Conservation (phyloP, 192 early-diverging fungal species). For the Kickxella alabastrina region DNA sequence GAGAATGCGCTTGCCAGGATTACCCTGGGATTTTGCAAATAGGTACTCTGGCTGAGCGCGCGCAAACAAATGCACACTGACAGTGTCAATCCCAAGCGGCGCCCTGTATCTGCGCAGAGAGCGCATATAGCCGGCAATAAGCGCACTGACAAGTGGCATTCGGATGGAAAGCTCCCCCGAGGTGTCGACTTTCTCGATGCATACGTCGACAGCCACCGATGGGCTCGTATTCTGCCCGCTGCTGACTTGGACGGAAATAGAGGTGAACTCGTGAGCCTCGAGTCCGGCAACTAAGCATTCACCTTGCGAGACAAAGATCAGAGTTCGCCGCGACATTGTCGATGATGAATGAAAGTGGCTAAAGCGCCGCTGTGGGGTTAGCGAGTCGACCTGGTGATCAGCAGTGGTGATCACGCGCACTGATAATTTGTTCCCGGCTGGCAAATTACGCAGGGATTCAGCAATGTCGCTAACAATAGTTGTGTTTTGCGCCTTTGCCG, state of each 20-base stretch:
- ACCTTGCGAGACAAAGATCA: slow-evolving; percentile 32
- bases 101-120: slow-evolving; percentile 25
- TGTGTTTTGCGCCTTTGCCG: no score
- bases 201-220: slow-evolving; percentile 22
- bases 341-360: slow-evolving; percentile 24
- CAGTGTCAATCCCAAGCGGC: slow-evolving; percentile 4
- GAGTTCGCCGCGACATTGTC: slow-evolving; percentile 32
- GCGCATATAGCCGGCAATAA: slow-evolving; percentile 39
- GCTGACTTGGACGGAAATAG: slow-evolving; percentile 15
- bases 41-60: slow-evolving; percentile 83
- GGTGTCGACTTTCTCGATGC: slow-evolving; percentile 49
- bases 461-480: slow-evolving; percentile 18
- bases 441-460: slow-evolving; percentile 26
- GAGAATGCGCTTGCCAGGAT: slow-evolving; percentile 60
- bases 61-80: slow-evolving; percentile 67
- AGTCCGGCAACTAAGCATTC: slow-evolving; percentile 35
- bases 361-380: slow-evolving; percentile 29
- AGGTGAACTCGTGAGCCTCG: slow-evolving; percentile 37
- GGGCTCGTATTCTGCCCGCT: not conserved
- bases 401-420: slow-evolving; percentile 35
- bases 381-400: slow-evolving; percentile 30
- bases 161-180: slow-evolving; percentile 25
- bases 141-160: slow-evolving; percentile 19
- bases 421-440: slow-evolving; percentile 15
- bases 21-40: slow-evolving; percentile 68